These are phyloP conservation scores for Ceriops tagal DNA, from an alignment of 345 rosid genomes.

Conservation along the genomic window DNA sequence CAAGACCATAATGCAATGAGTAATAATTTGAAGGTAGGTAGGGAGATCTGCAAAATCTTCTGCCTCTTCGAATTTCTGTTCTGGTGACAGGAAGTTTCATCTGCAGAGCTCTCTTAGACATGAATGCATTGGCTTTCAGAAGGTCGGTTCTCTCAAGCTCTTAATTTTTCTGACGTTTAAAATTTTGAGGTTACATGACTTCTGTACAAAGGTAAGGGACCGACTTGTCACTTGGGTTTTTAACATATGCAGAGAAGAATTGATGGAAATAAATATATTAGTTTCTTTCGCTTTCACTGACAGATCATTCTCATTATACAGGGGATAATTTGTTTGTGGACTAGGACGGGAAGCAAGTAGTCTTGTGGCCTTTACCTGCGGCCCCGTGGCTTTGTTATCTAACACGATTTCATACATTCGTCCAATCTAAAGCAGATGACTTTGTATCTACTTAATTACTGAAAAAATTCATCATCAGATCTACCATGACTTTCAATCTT, in stretches of 20 bases:
- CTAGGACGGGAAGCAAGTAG: neutral
- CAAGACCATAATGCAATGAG: slow-evolving; percentile 32
- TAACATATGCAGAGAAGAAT: slow-evolving; percentile 58
- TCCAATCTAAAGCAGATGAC: too few relatives aligned
- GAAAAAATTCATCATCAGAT: too few relatives aligned
- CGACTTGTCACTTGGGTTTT: slow-evolving; percentile 11
- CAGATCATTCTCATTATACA: slow-evolving; percentile 12
- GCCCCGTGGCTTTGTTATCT: neutral
- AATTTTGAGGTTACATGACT: neutral
- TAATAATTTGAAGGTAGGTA: slow-evolving; percentile 53
- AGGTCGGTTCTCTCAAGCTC: slow-evolving; percentile 34
- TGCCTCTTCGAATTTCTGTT: neutral
- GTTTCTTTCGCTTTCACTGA: neutral
- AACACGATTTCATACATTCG: neutral
- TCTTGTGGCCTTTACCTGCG: too few relatives aligned
- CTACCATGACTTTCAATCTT: too few relatives aligned
- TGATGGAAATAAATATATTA: slow-evolving; percentile 62
- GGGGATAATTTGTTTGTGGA: slow-evolving; percentile 44
- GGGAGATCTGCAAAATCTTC: neutral
- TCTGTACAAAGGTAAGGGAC: slow-evolving; percentile 8
- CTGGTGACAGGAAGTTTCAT: slow-evolving; percentile 12
- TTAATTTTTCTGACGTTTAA: neutral
- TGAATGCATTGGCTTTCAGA: slow-evolving; percentile 58
- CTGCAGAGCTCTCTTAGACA: slow-evolving; percentile 53
- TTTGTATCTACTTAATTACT: too few relatives aligned